Percentiles rank a stretch among this genome's conserved stretches.
These are phyloP conservation scores for Alloteropsis semialata DNA, from an alignment of 176 grass and related monocot species.

Conservation along the genomic window DNA sequence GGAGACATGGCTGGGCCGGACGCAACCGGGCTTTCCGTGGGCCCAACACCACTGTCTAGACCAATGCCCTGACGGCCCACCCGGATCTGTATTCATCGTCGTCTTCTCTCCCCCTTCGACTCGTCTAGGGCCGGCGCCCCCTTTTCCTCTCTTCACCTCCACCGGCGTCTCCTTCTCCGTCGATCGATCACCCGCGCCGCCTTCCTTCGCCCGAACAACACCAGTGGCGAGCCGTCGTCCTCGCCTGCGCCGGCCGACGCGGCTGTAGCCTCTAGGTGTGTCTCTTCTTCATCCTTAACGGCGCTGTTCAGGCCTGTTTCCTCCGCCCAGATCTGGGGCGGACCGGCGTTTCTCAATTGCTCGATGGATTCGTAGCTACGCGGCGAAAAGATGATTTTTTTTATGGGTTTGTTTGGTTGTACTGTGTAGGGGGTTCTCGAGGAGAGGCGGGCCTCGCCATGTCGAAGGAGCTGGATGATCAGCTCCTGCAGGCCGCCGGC, in stretches of 20 bases:
- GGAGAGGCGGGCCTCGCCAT: constrained; percentile 25
- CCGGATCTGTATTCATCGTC: neutral
- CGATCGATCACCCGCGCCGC: neutral
- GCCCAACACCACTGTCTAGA: neutral
- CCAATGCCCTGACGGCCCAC: neutral
- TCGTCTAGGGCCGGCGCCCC: constrained; percentile 15
- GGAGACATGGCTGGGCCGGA: neutral
- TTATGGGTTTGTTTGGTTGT: neutral
- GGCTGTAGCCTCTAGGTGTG: neutral
- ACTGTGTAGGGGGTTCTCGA: neutral
- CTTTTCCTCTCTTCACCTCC: neutral
- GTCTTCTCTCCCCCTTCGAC: neutral
- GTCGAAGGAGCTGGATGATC: constrained; percentile 52
- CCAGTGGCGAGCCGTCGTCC: neutral
- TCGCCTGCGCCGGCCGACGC: neutral
- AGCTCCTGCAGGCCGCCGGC: constrained; percentile 85
- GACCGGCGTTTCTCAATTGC: neutral
- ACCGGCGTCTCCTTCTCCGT: neutral
- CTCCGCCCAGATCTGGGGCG: constrained; percentile 4
- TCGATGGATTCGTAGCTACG: neutral
- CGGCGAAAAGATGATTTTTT: neutral
- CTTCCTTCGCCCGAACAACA: neutral
- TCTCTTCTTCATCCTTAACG: neutral
- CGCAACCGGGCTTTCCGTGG: neutral
- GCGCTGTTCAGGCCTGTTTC: neutral